Conservation (phyloP, 2,329 filamentous ascomycete species). For the Penicillium sp. region DNA sequence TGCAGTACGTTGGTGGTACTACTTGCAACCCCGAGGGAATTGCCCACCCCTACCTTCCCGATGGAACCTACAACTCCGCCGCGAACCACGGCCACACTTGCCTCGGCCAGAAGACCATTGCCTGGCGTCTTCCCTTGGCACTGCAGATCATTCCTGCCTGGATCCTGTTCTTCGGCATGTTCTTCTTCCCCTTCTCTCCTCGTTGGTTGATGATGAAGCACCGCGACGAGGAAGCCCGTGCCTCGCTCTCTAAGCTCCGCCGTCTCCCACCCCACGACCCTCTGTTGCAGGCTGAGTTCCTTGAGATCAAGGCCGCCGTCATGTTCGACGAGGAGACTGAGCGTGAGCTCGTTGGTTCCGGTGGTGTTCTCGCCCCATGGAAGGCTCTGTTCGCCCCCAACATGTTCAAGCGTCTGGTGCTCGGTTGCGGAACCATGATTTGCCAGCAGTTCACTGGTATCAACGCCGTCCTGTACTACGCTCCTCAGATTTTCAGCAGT, state of each 20-base stretch:
- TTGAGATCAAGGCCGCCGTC: slow-evolving; percentile 82
- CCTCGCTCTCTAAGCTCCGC: slow-evolving; percentile 68
- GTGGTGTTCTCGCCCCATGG: slow-evolving; percentile 32
- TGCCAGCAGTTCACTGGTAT: slow-evolving; percentile 59
- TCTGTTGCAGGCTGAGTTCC: slow-evolving; percentile 74
- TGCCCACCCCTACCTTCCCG: slow-evolving; percentile 11
- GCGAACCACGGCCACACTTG: slow-evolving; percentile 69
- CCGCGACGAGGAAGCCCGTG: slow-evolving; percentile 71
- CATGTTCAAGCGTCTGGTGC: slow-evolving; percentile 36
- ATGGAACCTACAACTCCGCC: slow-evolving; percentile 64
- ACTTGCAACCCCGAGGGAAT: slow-evolving; percentile 22
- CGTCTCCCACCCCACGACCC: slow-evolving; percentile 67
- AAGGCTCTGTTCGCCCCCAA: slow-evolving; percentile 38
- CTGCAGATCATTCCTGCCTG: slow-evolving; percentile 67
- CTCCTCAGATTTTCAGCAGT: slow-evolving; percentile 38
- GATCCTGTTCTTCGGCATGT: slow-evolving; percentile 73
- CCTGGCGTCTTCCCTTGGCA: slow-evolving; percentile 55
- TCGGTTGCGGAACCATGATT: slow-evolving; percentile 41
- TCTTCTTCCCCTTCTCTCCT: slow-evolving; percentile 80
- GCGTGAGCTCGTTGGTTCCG: slow-evolving; percentile 52
- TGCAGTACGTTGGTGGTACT: slow-evolving; percentile 55
- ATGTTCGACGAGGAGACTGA: slow-evolving; percentile 76
- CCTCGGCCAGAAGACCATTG: slow-evolving; percentile 63
- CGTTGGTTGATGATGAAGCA: slow-evolving; percentile 75
- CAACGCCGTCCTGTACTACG: slow-evolving; percentile 52